Evolutionary conservation across 2,329 filamentous ascomycete genomes (phyloP), one percentile per base, ranked within the genome.

Genomic region (Xylariaceae sp.): DNA sequence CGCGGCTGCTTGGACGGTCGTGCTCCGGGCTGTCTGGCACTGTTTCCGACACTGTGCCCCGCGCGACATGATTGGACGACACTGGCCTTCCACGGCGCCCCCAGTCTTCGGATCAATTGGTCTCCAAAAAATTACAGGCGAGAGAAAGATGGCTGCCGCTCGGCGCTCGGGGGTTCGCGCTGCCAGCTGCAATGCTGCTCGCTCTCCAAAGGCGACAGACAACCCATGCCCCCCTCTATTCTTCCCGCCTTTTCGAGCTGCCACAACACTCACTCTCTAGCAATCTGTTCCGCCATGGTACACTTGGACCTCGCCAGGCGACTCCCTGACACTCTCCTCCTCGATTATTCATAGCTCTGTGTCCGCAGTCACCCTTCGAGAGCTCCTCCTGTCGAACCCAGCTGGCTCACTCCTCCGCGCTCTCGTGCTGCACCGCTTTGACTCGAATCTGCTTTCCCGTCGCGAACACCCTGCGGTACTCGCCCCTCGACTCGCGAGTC

Each of bases 331-430:
- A 42, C 46, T 49, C 44, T 49, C 45, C 41, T 42, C 44, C 45
- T 45, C 53, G 44, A 50, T 50, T 46, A 51, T 42, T 50, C 46
- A 51, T 58, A 53, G 43, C 39, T 34, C 39, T 45, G 39, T 41
- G 42, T 42, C 33, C 31, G 31, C 32, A 37, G 40, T 41, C 47
- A 46, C 42, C 51, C 50, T 48, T 47, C 47, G 40, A 47, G 44
- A 56, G 53, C 50, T 56, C 43, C 45, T 33, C 29, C 37, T 18
- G 31, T 42, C 38, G 37, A 8, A 9, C 13, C 13, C 8, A 13
- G 25, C 9, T 18, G 19, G 31, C 13, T 22, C 24, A 22, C 19
- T 32, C 28, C 26, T 33, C 30, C 36, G 23, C 31, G 23, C 26
- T 30, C 17, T 19, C 15, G 21, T 19, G 8, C 15, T 34, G 35